Evolutionary conservation across 2,329 filamentous ascomycete genomes (phyloP).

Genomic region (Ophiosphaerella korrae): DNA sequence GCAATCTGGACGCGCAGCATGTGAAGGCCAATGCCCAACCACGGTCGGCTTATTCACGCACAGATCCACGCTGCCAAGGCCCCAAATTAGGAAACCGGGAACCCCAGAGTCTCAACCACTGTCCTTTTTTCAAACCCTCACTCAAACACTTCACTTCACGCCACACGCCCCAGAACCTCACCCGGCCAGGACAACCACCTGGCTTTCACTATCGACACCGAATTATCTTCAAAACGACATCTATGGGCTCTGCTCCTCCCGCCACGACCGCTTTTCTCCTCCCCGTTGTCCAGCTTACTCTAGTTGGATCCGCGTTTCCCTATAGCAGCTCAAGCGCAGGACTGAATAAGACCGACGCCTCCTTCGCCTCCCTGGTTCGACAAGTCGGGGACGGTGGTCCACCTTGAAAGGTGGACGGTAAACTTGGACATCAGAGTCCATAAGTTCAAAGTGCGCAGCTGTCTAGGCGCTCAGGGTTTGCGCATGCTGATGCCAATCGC

Average conservation of each 20-base stretch:
- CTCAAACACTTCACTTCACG: constrained; percentile 25
- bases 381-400: constrained; percentile 55
- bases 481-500: constrained; percentile 31
- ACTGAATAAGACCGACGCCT: constrained; percentile 51
- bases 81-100: constrained; percentile 27
- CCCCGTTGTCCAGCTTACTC: constrained; percentile 38
- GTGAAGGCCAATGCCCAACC: constrained; percentile 18
- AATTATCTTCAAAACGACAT: constrained; percentile 40
- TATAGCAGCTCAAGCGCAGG: constrained; percentile 43
- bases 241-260: constrained; percentile 53
- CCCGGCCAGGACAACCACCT: constrained; percentile 38
- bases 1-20: constrained; percentile 11
- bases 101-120: constrained; percentile 24
- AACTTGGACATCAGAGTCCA: constrained; percentile 30
- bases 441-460: constrained; percentile 33
- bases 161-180: constrained; percentile 11
- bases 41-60: constrained; percentile 29
- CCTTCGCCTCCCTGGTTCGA: constrained; percentile 55
- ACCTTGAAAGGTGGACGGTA: constrained; percentile 62
- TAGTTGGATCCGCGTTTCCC: constrained; percentile 42
- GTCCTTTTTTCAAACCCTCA: constrained; percentile 18
- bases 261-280: constrained; percentile 37
- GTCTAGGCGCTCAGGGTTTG: constrained; percentile 12
- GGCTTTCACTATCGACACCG: constrained; percentile 29
- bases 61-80: constrained; percentile 20